Evolutionary conservation across 305 asterid species (phyloP), one percentile per base, ranked within the genome.

Genomic region (Vinca major): DNA sequence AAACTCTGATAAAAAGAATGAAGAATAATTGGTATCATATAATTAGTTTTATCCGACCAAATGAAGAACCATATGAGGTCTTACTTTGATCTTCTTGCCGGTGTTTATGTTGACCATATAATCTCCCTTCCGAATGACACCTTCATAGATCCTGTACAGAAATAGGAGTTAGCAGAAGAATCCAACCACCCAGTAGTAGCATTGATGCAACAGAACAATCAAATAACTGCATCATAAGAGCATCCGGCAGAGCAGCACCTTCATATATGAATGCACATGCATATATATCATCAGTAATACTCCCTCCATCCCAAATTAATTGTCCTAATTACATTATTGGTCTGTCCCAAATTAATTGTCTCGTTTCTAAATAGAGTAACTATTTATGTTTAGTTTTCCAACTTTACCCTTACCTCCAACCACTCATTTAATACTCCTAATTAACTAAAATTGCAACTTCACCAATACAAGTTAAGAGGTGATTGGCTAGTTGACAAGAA

Each of bases 51-150:
- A 19, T 12, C 57, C 5, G 3, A 49, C n/a, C 66, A 66, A 39
- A 51, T 19, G 52, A 13, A 61, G 36, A 39, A 14, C 37, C 52
- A 21, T 26, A 40, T 16, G 17, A 43, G 49, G 74, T 71, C 84
- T 74, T 74, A 89, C 97, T 96, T 94, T 91, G 67, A 94, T 85
- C 84, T 84, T 91, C 92, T 91, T 93, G 69, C 99, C 99, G 0
- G 96, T 89, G 83, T 93, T 93, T 39, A 93, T 83, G 26, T 93
- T 93, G 73, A 82, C 67, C 65, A 93, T 86, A 82, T 87, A 86
- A 74, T 93, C 99, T 52, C 97, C 99, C 84, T 89, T 93, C 87
- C 95, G 84, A 71, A 93, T 80, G 79, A 89, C 74, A 74, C 99
- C 99, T 86, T 93, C 99, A 75, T 93, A 93, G 60, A 91, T 85